phyloP scores from a whole-genome alignment of 2,329 filamentous ascomycete species.

The Aspergillus udagawae region DNA sequence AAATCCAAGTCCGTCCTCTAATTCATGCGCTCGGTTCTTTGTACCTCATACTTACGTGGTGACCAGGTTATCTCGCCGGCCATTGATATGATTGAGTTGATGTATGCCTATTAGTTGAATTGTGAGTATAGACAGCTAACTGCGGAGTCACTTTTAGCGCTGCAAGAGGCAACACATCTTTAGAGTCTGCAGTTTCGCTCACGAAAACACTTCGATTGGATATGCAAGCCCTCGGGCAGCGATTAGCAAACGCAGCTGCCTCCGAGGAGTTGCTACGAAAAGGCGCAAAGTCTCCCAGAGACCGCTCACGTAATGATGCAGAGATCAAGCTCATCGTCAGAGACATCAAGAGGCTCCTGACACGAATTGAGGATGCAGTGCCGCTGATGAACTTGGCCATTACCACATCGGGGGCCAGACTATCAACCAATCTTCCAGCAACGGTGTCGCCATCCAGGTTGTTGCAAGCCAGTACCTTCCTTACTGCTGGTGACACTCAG shows the following conservation, averaged over 20 bases:
- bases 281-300: slow-evolving; percentile 34
- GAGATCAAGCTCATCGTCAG: slow-evolving; percentile 67
- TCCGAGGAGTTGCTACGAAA: slow-evolving; percentile 48
- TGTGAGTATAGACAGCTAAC: neutral
- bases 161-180: slow-evolving; percentile 69
- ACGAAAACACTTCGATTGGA: slow-evolving; percentile 80
- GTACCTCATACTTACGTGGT: slow-evolving; percentile 3
- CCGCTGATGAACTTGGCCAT: slow-evolving; percentile 91
- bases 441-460: slow-evolving; percentile 86
- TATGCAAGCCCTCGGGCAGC: slow-evolving; percentile 73
- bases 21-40: neutral
- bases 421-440: slow-evolving; percentile 73
- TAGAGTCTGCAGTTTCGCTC: slow-evolving; percentile 79
- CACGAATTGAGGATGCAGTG: slow-evolving; percentile 82
- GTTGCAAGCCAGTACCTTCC: slow-evolving; percentile 85
- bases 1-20: slow-evolving; percentile 64
- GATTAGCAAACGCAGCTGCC: slow-evolving; percentile 66
- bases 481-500: slow-evolving; percentile 80
- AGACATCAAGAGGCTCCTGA: slow-evolving; percentile 71
- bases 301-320: slow-evolving; percentile 54
- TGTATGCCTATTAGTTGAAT: slow-evolving; percentile 48
- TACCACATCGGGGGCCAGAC: slow-evolving; percentile 82
- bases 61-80: slow-evolving; percentile 76
- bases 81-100: slow-evolving; percentile 88
- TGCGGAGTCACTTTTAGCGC: slow-evolving; percentile 42